Evolutionary conservation across 768 basidiomycete species (phyloP), one percentile per base, ranked within the genome.

Genomic region (Mycena floridula): DNA sequence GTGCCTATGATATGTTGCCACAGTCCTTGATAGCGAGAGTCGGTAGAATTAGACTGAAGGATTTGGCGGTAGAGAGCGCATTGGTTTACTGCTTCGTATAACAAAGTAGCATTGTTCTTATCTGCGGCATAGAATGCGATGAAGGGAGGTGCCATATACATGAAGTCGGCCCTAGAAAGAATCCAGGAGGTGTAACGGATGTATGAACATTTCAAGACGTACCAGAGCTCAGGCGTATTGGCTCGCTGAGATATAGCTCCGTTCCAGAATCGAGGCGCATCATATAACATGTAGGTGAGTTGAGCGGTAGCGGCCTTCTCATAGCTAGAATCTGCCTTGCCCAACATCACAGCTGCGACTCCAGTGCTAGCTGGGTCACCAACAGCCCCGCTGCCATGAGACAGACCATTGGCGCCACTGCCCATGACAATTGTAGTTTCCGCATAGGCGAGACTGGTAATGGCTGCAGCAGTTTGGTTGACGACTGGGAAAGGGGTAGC

Each of bases 131-230:
- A 69, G 53, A 69, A 75, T 1, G 72, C 73, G 13, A 75, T 56
- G 57, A 73, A 73, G 0, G 73, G 72, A 8, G 73, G 73, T 2
- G 63, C 70, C 73, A 74, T 75, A 55, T 70, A 75, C n/a, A 74
- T 54, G 48, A 69, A 75, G 54, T 75, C 76, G 16, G 73, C 65
- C 75, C 74, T 75, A 43, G 20, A 40, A 22, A n/a, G n/a, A n/a
- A n/a, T n/a, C n/a, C n/a, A n/a, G n/a, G n/a, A 28, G 12, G 22
- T 9, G 21, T 38, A 20, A 38, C 9, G 9, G 21, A 20, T 12
- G 21, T 8, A 38, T 9, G 21, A 32, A 12, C 9, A 20, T 23
- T 22, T 15, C 5, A 4, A 37, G 2, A 53, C 65, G 43, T 49
- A 72, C 73, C 73, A 75, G 7, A 73, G 56, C 40, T 72, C 72